phyloP scores from a whole-genome alignment of 2,329 filamentous ascomycete species.

The Sordariomycetes sp. region DNA sequence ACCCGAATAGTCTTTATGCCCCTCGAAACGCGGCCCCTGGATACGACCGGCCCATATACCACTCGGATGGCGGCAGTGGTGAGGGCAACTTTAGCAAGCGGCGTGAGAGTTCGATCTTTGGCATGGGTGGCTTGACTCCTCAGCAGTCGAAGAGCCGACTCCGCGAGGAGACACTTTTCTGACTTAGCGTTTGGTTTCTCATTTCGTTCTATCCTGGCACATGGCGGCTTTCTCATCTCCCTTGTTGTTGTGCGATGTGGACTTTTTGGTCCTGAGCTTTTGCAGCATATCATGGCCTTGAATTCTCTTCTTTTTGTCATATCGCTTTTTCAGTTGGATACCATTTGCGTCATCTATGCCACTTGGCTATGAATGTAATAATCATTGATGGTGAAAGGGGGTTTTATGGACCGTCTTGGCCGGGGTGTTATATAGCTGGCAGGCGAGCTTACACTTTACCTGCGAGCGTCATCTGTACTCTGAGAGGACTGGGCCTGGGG shows the following conservation, averaged over 20 bases:
- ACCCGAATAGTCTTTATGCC: slow-evolving; percentile 9
- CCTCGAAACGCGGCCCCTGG: slow-evolving; percentile 10
- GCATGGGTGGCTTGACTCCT: slow-evolving; percentile 22
- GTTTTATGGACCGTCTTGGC: not conserved
- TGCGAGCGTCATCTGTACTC: not conserved
- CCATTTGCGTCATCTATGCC: not conserved
- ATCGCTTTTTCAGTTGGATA: not conserved
- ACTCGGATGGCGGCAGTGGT: not conserved
- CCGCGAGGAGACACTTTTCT: slow-evolving; percentile 35
- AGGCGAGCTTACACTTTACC: not conserved
- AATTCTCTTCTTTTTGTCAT: slow-evolving; percentile 6
- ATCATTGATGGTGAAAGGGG: not conserved
- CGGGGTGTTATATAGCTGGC: not conserved
- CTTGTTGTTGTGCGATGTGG: not conserved
- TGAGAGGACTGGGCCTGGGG: not conserved
- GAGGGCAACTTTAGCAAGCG: slow-evolving; percentile 13
- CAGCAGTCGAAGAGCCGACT: slow-evolving; percentile 39
- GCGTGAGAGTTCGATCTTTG: slow-evolving; percentile 49
- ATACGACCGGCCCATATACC: slow-evolving; percentile 10
- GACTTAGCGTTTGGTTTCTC: not conserved
- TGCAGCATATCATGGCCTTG: slow-evolving; percentile 4
- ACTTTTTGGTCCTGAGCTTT: slow-evolving; percentile 6
- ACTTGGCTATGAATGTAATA: not conserved
- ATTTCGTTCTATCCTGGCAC: not conserved
- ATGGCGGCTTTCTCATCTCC: not conserved